phyloP scores from a whole-genome alignment of 805 yeast genomes.

The Wilhelminamyces savonicus region DNA sequence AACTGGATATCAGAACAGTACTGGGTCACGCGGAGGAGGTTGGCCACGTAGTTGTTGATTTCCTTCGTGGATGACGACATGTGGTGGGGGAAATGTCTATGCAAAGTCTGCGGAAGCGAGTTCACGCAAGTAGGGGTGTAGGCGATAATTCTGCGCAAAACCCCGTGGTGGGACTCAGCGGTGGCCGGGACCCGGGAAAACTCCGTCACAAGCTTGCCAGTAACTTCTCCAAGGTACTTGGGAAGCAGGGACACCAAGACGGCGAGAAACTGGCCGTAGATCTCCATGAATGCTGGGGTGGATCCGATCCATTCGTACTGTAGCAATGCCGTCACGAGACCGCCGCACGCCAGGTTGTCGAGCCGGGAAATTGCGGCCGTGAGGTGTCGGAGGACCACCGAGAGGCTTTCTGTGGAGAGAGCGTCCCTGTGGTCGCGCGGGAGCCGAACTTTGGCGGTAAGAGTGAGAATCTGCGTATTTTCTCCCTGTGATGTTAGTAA shows the following conservation, averaged over 20 bases:
- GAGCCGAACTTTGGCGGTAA: conserved; percentile 47
- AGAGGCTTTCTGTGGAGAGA: conserved; percentile 46
- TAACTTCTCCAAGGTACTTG: conserved; percentile 85
- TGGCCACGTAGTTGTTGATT: conserved; percentile 57
- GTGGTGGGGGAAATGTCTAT: conserved; percentile 73
- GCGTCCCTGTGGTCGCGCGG: conserved; percentile 50
- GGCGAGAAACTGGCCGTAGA: conserved; percentile 65
- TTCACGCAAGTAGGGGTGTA: conserved; percentile 79
- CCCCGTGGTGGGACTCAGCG: conserved; percentile 43
- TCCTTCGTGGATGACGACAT: conserved; percentile 46
- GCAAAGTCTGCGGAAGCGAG: conserved; percentile 52
- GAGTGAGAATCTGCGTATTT: background rate
- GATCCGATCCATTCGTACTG: conserved; percentile 56
- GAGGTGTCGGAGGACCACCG: conserved; percentile 49
- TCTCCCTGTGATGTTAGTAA: background rate
- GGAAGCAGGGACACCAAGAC: conserved; percentile 83
- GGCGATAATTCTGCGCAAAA: conserved; percentile 56
- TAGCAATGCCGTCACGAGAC: conserved; percentile 57
- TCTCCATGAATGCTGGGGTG: conserved; percentile 32
- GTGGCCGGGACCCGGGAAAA: conserved; percentile 30
- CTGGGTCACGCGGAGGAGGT: conserved; percentile 50
- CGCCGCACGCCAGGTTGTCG: conserved; percentile 47
- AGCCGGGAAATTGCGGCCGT: conserved; percentile 63
- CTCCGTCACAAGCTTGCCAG: conserved; percentile 57
- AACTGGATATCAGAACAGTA: conserved; percentile 75